These are phyloP conservation scores for Malus domestica DNA, from an alignment of 306 rosid genomes.

Conservation along the genomic window DNA sequence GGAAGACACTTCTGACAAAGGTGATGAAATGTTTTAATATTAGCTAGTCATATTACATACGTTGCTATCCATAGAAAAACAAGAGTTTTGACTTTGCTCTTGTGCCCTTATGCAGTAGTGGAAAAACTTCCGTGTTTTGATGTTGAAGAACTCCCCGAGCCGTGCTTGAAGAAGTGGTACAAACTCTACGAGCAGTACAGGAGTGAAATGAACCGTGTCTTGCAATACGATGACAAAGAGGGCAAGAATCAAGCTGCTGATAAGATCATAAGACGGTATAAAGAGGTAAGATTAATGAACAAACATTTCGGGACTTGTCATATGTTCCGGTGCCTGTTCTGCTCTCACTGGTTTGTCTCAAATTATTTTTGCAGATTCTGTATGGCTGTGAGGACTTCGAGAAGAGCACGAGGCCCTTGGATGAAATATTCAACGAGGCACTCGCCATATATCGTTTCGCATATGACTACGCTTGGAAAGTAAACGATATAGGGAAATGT, in stretches of 20 bases:
- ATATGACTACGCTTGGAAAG: constrained; percentile 37
- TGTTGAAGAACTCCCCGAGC: constrained; percentile 32
- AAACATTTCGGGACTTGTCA: no score
- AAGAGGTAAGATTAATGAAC: constrained; percentile 24
- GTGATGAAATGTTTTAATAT: background rate
- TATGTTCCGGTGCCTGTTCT: background rate
- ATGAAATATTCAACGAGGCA: constrained; percentile 49
- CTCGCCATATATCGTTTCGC: constrained; percentile 46
- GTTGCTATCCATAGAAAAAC: background rate
- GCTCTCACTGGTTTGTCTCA: constrained; percentile 8
- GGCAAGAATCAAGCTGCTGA: constrained; percentile 29
- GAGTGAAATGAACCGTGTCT: constrained; percentile 31
- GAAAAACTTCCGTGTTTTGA: constrained; percentile 48
- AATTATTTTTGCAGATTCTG: constrained; percentile 28
- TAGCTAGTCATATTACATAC: background rate
- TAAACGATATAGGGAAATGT: background rate
- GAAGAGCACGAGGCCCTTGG: constrained; percentile 22
- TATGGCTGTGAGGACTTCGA: constrained; percentile 39
- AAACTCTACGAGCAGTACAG: constrained; percentile 17
- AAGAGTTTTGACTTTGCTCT: background rate
- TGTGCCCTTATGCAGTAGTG: constrained; percentile 27
- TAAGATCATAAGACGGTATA: constrained; percentile 31
- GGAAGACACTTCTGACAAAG: constrained; percentile 13
- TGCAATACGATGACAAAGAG: background rate
- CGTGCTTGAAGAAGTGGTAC: constrained; percentile 34